Percentiles rank a stretch among this genome's conserved stretches.
phyloP scores from a whole-genome alignment of 495 filamentous ascomycete genomes.

The Cercophora samala region DNA sequence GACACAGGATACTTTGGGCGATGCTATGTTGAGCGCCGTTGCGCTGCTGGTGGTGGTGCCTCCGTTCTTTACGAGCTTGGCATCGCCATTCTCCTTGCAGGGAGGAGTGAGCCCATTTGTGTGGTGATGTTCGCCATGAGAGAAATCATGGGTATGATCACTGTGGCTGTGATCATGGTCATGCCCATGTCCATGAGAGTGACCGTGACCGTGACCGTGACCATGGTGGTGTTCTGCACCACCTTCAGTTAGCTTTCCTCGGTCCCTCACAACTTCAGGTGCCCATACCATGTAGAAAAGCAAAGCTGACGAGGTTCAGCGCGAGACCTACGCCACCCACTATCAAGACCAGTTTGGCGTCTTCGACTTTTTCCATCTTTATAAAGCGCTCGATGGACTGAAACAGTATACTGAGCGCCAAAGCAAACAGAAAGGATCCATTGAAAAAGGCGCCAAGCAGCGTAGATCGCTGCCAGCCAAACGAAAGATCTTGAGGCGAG shows the following conservation, averaged over 20 bases:
- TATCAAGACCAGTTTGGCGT: conserved; percentile 72
- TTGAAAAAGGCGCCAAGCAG: conserved; percentile 92
- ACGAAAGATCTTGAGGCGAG: conserved; percentile 42
- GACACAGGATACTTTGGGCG: conserved; percentile 24
- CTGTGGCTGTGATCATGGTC: not conserved
- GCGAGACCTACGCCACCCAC: conserved; percentile 78
- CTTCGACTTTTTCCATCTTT: conserved; percentile 50
- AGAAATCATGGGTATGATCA: not conserved
- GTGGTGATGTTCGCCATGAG: not conserved
- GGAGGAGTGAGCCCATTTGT: not conserved
- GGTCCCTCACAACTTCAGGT: not conserved
- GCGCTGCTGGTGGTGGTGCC: not conserved
- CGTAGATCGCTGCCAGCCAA: conserved; percentile 87
- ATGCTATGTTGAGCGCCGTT: not conserved
- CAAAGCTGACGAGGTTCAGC: conserved; percentile 77
- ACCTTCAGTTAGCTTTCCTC: not conserved
- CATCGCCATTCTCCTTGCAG: not conserved
- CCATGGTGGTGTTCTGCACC: conserved; percentile 24
- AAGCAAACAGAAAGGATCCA: conserved; percentile 87
- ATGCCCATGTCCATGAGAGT: conserved; percentile 22
- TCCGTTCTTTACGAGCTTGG: not conserved
- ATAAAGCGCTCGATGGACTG: conserved; percentile 89
- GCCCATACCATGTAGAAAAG: conserved; percentile 72
- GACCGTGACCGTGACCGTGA: conserved; percentile 31
- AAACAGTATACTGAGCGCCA: conserved; percentile 88